Base-by-base conservation (phyloP, 2,329 filamentous ascomycete genomes). In the Trichoderma cornu-damae region DNA sequence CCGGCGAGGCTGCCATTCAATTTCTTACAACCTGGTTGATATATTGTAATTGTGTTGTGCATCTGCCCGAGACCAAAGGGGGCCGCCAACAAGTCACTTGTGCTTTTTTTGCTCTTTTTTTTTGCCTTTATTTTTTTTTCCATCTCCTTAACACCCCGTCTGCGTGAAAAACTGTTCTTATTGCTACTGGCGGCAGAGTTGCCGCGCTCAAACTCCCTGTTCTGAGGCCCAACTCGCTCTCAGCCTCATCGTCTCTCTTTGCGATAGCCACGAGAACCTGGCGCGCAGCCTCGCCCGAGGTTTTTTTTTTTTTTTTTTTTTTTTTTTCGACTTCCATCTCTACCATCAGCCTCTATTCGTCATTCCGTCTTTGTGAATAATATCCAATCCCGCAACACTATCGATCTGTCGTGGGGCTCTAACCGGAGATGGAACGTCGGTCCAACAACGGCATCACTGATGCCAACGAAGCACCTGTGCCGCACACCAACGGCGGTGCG, bases 361-460 rank as follows among this genome's bases (percentile, higher is more conserved):
- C 30, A 16, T 40, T 6, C n/a, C 24, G 34, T 6, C 24, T 24
- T 35, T 8, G 5, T 40, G 3, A 9, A 22, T 4, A 14, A 8
- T 4, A 9, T n/a, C n/a, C 3, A 18, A 5, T n/a, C 24, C 2
- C 24, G 6, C 16, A 40, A n/a, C n/a, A n/a, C n/a, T n/a, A n/a
- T n/a, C n/a, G n/a, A n/a, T n/a, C n/a, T n/a, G n/a, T n/a, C n/a
- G n/a, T n/a, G n/a, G n/a, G n/a, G n/a, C n/a, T n/a, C 28, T 30
- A 6, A 7, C 28, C 28, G 28, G 28, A 30, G 28, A 61, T 62
- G 61, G 49, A 62, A 4, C 52, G 56, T 3, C 60, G 58, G 30
- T 43, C 54, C 4, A 48, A 40, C 24, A 57, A 59, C 28, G 60
- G 58, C 35, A 46, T 49, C 24, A 37, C 47, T 6, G 51, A 57